Evolutionary conservation across 1,284 basidiomycete genomes (phyloP), one percentile per base, ranked within the genome.

Genomic region (Thelephora terrestris): DNA sequence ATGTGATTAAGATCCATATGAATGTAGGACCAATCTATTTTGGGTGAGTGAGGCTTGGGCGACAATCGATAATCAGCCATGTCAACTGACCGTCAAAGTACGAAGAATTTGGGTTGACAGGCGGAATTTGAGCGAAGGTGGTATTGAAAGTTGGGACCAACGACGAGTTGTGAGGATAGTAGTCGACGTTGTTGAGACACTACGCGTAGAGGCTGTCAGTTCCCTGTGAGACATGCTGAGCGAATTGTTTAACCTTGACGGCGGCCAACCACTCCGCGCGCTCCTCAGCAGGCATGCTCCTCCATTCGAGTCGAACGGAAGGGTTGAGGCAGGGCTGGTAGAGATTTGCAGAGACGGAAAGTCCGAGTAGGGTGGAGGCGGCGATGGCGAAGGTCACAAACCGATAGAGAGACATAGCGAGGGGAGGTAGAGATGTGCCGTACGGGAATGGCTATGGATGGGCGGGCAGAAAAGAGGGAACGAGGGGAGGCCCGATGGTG

Each of bases 1-100:
- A 47, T 48, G 12, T 54, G 55, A 48, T 63, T 65, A 24, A 66
- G 52, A 39, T 67, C 63, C 61, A 68, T 67, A 45, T 69, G 68
- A 14, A 68, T 56, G 46, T 67, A 69, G 3, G 63, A 62, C 23
- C 68, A 54, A 47, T 70, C 66, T 42, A 18, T 18, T 23, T 4
- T 18, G 25, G 18, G 29, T 10, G 5, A 32, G 3, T 32, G 29
- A 12, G 4, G 29, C 12, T 32, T 14, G 7, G 7, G 29, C 7
- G 29, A 32, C 9, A 14, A 32, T 32, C 7, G 29, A 32, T 14
- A 14, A 32, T 32, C 29, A 10, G 9, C 29, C 7, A 14, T 9
- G 14, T 14, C 29, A 32, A 7, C 18, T 2, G 7, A 42, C 39
- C 39, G 52, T 68, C 67, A 50, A 63, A 68, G 47, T 63, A 66